Evolutionary conservation across 352 stramenopile species (phyloP).

Genomic region (Phytophthora constricta): DNA sequence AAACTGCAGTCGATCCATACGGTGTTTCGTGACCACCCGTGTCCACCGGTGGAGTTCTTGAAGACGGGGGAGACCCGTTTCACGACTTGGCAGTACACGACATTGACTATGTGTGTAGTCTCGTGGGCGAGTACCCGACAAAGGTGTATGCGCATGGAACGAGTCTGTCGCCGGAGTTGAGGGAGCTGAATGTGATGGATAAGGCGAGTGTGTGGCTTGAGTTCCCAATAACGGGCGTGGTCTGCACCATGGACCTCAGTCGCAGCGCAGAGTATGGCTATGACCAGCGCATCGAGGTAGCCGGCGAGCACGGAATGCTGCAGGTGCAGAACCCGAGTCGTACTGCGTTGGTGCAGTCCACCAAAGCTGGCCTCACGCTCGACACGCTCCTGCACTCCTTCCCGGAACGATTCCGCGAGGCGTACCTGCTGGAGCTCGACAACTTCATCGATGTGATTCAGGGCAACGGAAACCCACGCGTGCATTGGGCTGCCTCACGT

Average conservation of each 20-base stretch:
- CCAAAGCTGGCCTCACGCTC: conserved; percentile 51
- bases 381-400: conserved; percentile 87
- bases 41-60: conserved; percentile 88
- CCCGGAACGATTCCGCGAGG: conserved; percentile 86
- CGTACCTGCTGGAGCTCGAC: conserved; percentile 87
- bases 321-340: conserved; percentile 77
- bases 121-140: conserved; percentile 77
- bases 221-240: conserved; percentile 65
- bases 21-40: conserved; percentile 92
- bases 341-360: conserved; percentile 64
- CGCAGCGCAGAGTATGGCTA: conserved; percentile 90
- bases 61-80: conserved; percentile 90
- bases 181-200: conserved; percentile 77
- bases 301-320: conserved; percentile 75
- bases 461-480: conserved; percentile 41
- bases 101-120: conserved; percentile 90
- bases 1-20: conserved; percentile 83
- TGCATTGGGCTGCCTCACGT: conserved; percentile 77
- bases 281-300: conserved; percentile 93
- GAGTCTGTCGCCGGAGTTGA: conserved; percentile 75
- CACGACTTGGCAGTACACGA: conserved; percentile 92
- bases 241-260: conserved; percentile 92
- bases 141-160: conserved; percentile 88
- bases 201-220: conserved; percentile 86
- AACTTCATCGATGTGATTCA: conserved; percentile 78